Conservation (phyloP, 2,329 filamentous ascomycete genomes). For the Cordyceps fumosorosea region DNA sequence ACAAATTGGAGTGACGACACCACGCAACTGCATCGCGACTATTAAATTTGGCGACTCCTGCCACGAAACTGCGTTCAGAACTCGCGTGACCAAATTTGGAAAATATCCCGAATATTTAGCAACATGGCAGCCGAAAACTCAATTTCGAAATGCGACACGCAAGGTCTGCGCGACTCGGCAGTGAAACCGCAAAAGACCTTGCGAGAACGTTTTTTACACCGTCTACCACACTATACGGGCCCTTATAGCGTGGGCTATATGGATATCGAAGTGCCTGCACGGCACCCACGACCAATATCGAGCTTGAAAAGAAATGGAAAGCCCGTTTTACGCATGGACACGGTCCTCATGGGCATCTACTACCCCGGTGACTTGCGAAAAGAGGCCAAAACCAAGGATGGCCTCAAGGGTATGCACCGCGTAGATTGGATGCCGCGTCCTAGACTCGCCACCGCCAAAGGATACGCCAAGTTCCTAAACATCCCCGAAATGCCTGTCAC, state of each 20-base stretch:
- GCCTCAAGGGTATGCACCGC: constrained; percentile 39
- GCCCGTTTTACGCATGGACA: constrained; percentile 39
- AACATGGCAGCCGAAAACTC: not conserved
- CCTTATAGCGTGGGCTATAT: constrained; percentile 63
- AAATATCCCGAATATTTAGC: not conserved
- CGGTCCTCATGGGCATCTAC: constrained; percentile 58
- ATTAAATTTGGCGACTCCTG: not conserved
- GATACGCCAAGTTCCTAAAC: constrained; percentile 56
- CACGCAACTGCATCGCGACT: not conserved
- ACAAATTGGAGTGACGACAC: constrained; percentile 4
- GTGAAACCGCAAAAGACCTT: constrained; percentile 25
- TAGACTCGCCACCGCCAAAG: constrained; percentile 47
- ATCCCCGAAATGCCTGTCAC: constrained; percentile 42
- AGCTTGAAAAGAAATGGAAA: constrained; percentile 32
- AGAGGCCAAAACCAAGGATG: constrained; percentile 19
- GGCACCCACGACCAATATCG: constrained; percentile 33
- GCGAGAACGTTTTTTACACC: constrained; percentile 34
- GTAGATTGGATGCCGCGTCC: constrained; percentile 58
- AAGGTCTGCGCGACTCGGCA: constrained; percentile 16
- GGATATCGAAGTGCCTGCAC: constrained; percentile 57
- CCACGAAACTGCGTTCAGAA: not conserved
- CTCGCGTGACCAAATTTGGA: not conserved
- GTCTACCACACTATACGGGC: constrained; percentile 56
- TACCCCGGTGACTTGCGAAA: constrained; percentile 48
- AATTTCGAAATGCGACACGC: not conserved